Evolutionary conservation across 352 stramenopile genomes (phyloP).

Genomic region (Phytophthora agathidicida): DNA sequence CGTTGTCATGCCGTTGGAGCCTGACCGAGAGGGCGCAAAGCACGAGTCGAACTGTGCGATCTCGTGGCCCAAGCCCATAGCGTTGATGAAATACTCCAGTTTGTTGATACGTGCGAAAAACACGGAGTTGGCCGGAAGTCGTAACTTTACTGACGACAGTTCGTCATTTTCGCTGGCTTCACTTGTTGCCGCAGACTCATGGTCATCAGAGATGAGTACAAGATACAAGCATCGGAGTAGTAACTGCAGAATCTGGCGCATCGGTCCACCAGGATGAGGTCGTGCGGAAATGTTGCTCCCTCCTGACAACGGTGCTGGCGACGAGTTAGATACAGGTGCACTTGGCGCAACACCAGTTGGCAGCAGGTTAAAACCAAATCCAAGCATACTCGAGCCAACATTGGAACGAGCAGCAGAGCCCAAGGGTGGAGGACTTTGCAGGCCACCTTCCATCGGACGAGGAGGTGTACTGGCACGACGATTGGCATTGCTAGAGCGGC

Average conservation of each 20-base stretch:
- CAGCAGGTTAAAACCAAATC: constrained; percentile 66
- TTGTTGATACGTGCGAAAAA: constrained; percentile 85
- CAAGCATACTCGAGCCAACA: constrained; percentile 41
- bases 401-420: constrained; percentile 32
- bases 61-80: constrained; percentile 76
- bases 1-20: constrained; percentile 46
- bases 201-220: constrained; percentile 61
- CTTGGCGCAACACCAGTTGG: constrained; percentile 30
- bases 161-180: constrained; percentile 37
- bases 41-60: constrained; percentile 75
- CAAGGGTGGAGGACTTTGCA: constrained; percentile 56
- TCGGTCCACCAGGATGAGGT: constrained; percentile 77
- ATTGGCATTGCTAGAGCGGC: constrained; percentile 55
- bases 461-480: constrained; percentile 28
- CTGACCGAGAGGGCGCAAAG: constrained; percentile 63
- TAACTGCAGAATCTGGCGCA: constrained; percentile 84
- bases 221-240: constrained; percentile 79
- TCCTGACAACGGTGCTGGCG: constrained; percentile 21
- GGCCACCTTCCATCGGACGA: constrained; percentile 31
- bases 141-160: constrained; percentile 38
- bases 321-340: constrained; percentile 14
- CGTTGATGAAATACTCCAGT: constrained; percentile 86
- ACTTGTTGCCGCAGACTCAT: constrained; percentile 19
- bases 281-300: constrained; percentile 58
- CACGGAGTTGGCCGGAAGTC: constrained; percentile 56